phyloP scores from a whole-genome alignment of 2,329 filamentous ascomycete genomes.

The Diaporthe sp. region DNA sequence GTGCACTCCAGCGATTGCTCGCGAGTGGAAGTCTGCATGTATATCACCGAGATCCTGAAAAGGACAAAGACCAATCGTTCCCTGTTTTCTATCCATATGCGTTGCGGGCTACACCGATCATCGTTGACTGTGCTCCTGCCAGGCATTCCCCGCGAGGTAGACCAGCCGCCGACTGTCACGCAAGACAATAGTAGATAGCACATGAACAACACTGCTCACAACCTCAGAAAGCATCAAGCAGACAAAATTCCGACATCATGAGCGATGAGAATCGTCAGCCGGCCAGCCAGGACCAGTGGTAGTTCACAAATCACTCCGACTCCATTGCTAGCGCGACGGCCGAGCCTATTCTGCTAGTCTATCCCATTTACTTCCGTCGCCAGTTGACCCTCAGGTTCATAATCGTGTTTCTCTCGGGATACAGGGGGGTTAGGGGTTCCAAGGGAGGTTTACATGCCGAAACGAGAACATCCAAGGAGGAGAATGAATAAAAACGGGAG shows the following conservation, averaged over 20 bases:
- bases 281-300: background rate
- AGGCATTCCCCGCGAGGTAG: background rate
- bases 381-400: slow-evolving; percentile 5
- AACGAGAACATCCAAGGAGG: background rate
- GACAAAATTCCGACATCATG: background rate
- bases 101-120: background rate
- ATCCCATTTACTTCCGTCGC: slow-evolving; percentile 25
- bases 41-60: background rate
- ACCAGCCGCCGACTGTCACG: background rate
- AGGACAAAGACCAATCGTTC: background rate
- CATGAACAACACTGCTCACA: background rate
- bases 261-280: background rate
- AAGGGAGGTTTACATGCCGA: slow-evolving; percentile 9
- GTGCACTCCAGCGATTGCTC: no score
- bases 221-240: background rate
- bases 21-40: no score
- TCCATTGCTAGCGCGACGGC: slow-evolving; percentile 31
- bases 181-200: background rate
- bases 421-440: background rate
- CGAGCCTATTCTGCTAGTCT: slow-evolving; percentile 34
- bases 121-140: no score
- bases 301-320: slow-evolving; percentile 15
- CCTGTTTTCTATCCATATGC: background rate
- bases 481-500: background rate
- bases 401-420: slow-evolving; percentile 11